Evolutionary conservation across 2,329 filamentous ascomycete species (phyloP), one percentile per base, ranked within the genome.

Genomic region (Sordariomycetes sp.): DNA sequence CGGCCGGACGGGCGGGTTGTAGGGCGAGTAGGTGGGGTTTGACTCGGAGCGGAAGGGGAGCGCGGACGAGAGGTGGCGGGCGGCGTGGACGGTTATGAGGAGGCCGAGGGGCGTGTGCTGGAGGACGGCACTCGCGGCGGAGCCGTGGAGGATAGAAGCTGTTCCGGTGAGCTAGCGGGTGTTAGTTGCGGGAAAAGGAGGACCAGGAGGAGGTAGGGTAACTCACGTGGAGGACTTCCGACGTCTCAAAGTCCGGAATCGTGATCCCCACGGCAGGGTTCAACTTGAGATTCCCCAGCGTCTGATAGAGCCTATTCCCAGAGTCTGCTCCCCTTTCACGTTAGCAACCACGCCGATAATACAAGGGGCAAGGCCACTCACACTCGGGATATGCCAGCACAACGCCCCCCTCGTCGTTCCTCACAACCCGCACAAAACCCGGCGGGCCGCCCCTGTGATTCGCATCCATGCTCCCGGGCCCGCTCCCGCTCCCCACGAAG

Each of bases 221-320:
- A 61, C 61, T 58, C 22, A 70, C 58, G 68, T 93, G 93, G 1
- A 96, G 75, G 6, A 88, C 83, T 65, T 89, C 76, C 1, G 87
- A 87, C 0, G 82, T 88, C 4, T 80, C 79, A 65, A 89, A 93
- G 67, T 92, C 83, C 0, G 90, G 89, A 40, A 96, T 78, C 2
- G 81, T 82, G 54, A 93, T 69, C 3, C 90, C 89, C 2, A 88
- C 81, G 20, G 74, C 72, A 0, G 89, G 88, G 35, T 85, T 86
- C 8, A 79, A 71, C 46, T 79, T 75, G 16, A 95, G 74, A 66
- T 96, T 96, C 1, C 90, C 90, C 0, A 95, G 78, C 0, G 87
- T 89, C 69, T 95, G 90, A 65, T 95, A 96, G 0, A 94, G 73
- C 18, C 89, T 77, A 69, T 96, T 96, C 8, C 90, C 90, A 0